These are phyloP conservation scores for Pseudevernia furfuracea DNA, from an alignment of 495 filamentous ascomycete genomes.

Conservation along the genomic window DNA sequence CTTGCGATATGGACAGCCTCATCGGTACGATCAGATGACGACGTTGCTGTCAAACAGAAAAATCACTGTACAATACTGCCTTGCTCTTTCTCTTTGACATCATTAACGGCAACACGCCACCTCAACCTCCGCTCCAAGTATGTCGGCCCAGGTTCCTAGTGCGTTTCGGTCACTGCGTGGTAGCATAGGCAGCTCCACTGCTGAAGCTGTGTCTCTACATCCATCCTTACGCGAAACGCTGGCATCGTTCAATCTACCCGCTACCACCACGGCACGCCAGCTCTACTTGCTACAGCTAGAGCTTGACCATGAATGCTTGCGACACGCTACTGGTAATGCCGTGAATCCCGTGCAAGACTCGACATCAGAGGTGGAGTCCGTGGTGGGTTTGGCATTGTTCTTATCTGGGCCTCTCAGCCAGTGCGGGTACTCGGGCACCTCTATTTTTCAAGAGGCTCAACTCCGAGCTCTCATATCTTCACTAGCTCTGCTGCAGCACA, in stretches of 20 bases:
- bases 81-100: not conserved
- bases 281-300: not conserved
- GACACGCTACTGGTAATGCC: not conserved
- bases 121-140: not conserved
- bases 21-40: not conserved
- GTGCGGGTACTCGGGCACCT: not conserved
- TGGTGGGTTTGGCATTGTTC: not conserved
- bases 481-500: slow-evolving; percentile 16
- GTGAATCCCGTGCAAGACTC: not conserved
- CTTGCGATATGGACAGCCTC: not conserved
- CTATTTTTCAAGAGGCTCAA: slow-evolving; percentile 10
- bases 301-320: slow-evolving; percentile 15
- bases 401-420: slow-evolving; percentile 15
- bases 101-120: not conserved
- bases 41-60: not conserved
- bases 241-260: not conserved
- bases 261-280: not conserved
- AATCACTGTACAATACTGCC: not conserved
- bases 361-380: slow-evolving; percentile 1
- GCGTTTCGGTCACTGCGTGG: not conserved
- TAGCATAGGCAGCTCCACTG: not conserved
- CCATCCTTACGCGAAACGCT: not conserved
- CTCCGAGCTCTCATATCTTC: slow-evolving; percentile 18
- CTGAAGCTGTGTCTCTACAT: not conserved
- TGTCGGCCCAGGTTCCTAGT: not conserved